phyloP scores from a whole-genome alignment of 257 asterid species.

The Fraxinus americana region DNA sequence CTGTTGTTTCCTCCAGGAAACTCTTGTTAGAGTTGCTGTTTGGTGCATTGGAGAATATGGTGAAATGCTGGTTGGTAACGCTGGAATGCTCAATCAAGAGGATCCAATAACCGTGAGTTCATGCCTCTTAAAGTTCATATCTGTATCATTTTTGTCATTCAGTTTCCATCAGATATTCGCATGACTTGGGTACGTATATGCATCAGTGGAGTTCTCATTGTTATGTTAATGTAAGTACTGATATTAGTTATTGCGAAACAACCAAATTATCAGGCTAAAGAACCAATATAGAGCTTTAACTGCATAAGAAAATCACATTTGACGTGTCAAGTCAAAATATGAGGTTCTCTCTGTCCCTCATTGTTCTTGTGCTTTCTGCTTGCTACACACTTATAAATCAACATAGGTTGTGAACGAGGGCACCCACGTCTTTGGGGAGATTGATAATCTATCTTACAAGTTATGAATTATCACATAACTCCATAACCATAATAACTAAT shows the following conservation, averaged over 20 bases:
- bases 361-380: background rate
- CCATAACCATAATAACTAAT: background rate
- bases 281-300: constrained; percentile 1
- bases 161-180: constrained; percentile 10
- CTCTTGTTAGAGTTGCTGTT: constrained; percentile 90
- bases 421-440: background rate
- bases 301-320: background rate
- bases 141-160: background rate
- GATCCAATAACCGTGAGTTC: constrained; percentile 83
- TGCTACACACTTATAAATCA: background rate
- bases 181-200: constrained; percentile 1
- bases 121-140: constrained; percentile 10
- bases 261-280: background rate
- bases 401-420: background rate
- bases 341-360: background rate
- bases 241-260: background rate
- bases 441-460: background rate
- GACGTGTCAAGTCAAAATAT: background rate
- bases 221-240: background rate
- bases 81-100: constrained; percentile 77
- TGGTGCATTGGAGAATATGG: constrained; percentile 99
- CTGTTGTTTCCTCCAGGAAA: constrained; percentile 60
- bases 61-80: constrained; percentile 73
- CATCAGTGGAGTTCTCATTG: constrained; percentile 12
- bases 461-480: background rate